These are phyloP conservation scores for Ceriops tagal DNA, from an alignment of 345 rosid genomes.

Conservation along the genomic window DNA sequence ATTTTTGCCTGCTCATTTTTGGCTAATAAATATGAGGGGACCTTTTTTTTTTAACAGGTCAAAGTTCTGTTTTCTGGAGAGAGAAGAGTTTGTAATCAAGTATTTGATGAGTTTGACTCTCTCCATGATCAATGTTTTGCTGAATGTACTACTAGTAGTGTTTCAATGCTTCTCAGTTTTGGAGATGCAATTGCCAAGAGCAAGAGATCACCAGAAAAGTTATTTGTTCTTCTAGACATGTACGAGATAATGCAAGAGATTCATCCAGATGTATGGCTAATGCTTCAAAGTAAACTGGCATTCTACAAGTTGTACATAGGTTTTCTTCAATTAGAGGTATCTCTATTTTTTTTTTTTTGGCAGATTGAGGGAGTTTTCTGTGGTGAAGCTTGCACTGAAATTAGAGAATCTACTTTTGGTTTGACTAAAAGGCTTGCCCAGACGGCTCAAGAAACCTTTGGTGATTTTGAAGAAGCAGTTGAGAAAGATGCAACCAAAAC, in stretches of 20 bases:
- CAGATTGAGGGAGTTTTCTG: constrained; percentile 79
- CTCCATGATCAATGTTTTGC: constrained; percentile 92
- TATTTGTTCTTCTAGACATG: constrained; percentile 97
- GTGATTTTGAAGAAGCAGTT: constrained; percentile 98
- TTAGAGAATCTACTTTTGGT: constrained; percentile 80
- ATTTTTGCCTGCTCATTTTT: not conserved
- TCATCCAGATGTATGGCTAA: constrained; percentile 74
- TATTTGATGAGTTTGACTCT: constrained; percentile 81
- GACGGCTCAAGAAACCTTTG: constrained; percentile 93
- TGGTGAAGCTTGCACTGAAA: constrained; percentile 82
- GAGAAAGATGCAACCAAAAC: constrained; percentile 97
- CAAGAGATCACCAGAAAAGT: constrained; percentile 97
- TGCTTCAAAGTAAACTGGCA: not conserved
- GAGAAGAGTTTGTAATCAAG: constrained; percentile 86
- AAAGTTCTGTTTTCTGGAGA: constrained; percentile 93
- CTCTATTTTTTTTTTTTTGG: constrained; percentile 5
- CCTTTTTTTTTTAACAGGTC: constrained; percentile 46
- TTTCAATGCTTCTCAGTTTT: constrained; percentile 92
- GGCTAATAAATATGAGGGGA: not conserved
- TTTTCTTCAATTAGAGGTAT: not conserved
- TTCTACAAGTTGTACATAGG: no score
- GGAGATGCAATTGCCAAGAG: constrained; percentile 97
- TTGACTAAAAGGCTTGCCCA: constrained; percentile 86
- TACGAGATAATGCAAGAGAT: constrained; percentile 97
- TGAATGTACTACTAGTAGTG: constrained; percentile 73